Evolutionary conservation across 148 eudicot species (phyloP), one percentile per base, ranked within the genome.

Genomic region (Rhododendron griersonianum): DNA sequence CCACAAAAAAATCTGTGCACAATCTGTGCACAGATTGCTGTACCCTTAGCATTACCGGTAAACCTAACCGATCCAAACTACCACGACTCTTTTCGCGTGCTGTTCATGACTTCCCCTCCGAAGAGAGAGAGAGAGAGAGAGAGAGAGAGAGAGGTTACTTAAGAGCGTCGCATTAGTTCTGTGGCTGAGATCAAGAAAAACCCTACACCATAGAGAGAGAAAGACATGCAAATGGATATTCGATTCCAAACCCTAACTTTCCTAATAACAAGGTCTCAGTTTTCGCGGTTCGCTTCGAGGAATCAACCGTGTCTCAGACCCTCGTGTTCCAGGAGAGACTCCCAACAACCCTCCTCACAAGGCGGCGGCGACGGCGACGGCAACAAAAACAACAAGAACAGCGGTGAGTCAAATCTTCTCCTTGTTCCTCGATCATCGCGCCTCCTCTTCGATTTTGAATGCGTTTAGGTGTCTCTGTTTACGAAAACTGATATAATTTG

Each of bases 331-430:
- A 85, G 41, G 48, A 86, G 85, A 30, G 77, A 75, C 84, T 89
- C 91, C n/a, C 92, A 83, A 65, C 83, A 87, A 86, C 86, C 94
- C 25, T 11, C 76, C 18, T 14, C 74, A 25, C 86, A 78, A 71
- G 77, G 84, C 78, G 88, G 90, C 50, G 88, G 84, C 78, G 87
- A 87, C 51, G 89, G 85, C 85, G 91, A 33, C 84, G 91, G 89
- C 82, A 41, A 77, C 78, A 74, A 81, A 15, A 86, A 87, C 81
- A 84, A 67, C 35, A 11, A 65, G 83, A 84, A 83, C 65, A 57
- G 50, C n/a, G 91, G 88, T 85, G 84, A 41, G 61, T 39, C 28
- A 47, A 1, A 15, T 19, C 28, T 16, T 14, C 21, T 14, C 85
- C 30, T 39, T 55, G 16, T 55, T 63, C 11, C 35, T 44, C 1